Evolutionary conservation across 352 stramenopile species (phyloP).

Genomic region (Phytophthora pisi): DNA sequence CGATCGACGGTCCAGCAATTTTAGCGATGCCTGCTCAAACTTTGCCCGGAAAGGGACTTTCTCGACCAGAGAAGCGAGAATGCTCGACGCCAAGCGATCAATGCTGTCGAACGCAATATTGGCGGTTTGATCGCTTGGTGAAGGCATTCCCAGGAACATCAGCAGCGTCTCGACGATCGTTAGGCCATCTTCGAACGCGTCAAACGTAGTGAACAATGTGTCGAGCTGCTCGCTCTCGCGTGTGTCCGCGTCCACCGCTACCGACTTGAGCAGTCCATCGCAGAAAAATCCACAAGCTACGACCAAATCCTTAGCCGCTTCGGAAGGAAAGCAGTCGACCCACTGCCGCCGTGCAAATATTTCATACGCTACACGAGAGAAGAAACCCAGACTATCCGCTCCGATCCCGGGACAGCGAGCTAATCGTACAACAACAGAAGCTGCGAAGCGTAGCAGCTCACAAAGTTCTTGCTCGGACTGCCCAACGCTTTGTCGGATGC

Average conservation of each 20-base stretch:
- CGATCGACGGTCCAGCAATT: conserved; percentile 8
- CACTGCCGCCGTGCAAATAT: conserved; percentile 10
- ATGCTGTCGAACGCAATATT: conserved; percentile 15
- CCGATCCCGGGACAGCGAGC: conserved; percentile 4
- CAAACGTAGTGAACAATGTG: conserved; percentile 1
- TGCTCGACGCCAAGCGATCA: conserved; percentile 17
- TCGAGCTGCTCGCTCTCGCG: neutral
- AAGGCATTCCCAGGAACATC: conserved; percentile 20
- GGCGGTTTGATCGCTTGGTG: conserved; percentile 1
- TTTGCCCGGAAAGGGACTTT: conserved; percentile 15
- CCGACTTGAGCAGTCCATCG: conserved; percentile 8
- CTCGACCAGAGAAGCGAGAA: conserved; percentile 21
- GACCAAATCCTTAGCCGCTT: conserved; percentile 16
- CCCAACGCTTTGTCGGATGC: conserved; percentile 8
- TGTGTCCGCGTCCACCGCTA: conserved; percentile 16
- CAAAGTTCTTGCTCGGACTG: conserved; percentile 3
- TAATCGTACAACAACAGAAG: conserved; percentile 16
- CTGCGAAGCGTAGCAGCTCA: conserved; percentile 11
- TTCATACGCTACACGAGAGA: conserved; percentile 27
- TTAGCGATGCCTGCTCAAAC: conserved; percentile 16
- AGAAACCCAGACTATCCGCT: conserved; percentile 3
- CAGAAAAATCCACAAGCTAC: conserved; percentile 22
- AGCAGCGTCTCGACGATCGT: conserved; percentile 21
- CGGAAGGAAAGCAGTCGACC: conserved; percentile 8
- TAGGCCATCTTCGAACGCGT: conserved; percentile 5